Evolutionary conservation across 768 basidiomycete genomes (phyloP).

Genomic region (Trametes villosa): DNA sequence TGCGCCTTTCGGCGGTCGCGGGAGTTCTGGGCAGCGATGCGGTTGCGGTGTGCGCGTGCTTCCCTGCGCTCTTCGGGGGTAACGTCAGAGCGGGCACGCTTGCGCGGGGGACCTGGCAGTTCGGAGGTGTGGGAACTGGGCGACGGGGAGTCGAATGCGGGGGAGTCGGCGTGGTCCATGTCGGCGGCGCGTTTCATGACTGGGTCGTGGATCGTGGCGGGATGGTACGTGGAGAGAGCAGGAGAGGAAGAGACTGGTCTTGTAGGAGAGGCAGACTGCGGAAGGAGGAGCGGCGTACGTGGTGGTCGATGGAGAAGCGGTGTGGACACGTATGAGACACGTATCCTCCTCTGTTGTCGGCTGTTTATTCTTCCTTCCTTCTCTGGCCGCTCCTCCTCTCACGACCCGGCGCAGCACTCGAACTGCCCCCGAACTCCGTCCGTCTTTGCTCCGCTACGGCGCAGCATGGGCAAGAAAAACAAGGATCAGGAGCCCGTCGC

Average conservation of each 20-base stretch:
- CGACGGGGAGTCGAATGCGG: slow-evolving; percentile 28
- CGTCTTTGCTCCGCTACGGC: neutral
- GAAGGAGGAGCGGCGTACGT: slow-evolving; percentile 31
- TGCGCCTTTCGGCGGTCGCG: slow-evolving; percentile 90
- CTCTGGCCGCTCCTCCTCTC: slow-evolving; percentile 1
- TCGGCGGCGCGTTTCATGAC: slow-evolving; percentile 36
- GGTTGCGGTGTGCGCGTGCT: slow-evolving; percentile 88
- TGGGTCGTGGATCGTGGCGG: slow-evolving; percentile 20
- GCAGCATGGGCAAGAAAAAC: slow-evolving; percentile 68
- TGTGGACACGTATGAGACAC: slow-evolving; percentile 30
- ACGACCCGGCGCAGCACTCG: slow-evolving; percentile 6
- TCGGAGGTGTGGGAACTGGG: slow-evolving; percentile 25
- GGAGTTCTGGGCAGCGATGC: slow-evolving; percentile 92
- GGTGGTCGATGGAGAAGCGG: slow-evolving; percentile 32
- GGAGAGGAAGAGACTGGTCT: slow-evolving; percentile 29
- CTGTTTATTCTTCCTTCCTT: slow-evolving; percentile 24
- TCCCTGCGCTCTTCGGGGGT: slow-evolving; percentile 82
- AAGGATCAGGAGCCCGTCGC: slow-evolving; percentile 53
- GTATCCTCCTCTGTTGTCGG: slow-evolving; percentile 29
- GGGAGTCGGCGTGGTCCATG: slow-evolving; percentile 26
- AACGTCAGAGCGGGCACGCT: slow-evolving; percentile 67
- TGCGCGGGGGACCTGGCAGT: slow-evolving; percentile 57
- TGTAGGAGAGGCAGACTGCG: slow-evolving; percentile 32
- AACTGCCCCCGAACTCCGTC: neutral
- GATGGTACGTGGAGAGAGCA: slow-evolving; percentile 26